A percentile compares a stretch with the other conserved stretches of the same genome.
Evolutionary conservation across 2,329 filamentous ascomycete genomes (phyloP).

Genomic region (Lasiodiplodia sp.): DNA sequence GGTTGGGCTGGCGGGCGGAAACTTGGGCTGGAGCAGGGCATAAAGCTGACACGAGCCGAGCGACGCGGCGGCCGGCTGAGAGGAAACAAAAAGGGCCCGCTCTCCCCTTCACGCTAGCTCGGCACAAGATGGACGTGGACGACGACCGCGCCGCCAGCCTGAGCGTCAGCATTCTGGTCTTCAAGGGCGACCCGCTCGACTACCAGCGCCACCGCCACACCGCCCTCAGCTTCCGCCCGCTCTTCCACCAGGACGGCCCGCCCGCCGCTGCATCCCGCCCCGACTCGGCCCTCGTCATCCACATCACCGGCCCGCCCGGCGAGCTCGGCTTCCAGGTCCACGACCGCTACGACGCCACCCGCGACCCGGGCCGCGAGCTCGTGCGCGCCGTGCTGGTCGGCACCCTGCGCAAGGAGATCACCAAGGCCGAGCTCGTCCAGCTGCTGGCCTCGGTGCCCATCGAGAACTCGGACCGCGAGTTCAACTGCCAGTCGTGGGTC

Average conservation of each 20-base stretch:
- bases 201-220: constrained; percentile 27
- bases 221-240: constrained; percentile 25
- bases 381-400: constrained; percentile 22
- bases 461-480: constrained; percentile 21
- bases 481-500: constrained; percentile 28
- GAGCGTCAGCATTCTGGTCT: constrained; percentile 21
- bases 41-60: constrained; percentile 4
- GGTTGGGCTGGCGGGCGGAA: constrained; percentile 18
- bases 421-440: constrained; percentile 21
- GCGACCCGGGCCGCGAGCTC: not conserved
- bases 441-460: constrained; percentile 12
- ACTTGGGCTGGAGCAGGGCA: constrained; percentile 6
- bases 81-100: not conserved
- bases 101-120: not conserved
- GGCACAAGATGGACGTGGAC: constrained; percentile 3
- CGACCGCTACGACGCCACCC: constrained; percentile 23
- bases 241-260: not conserved
- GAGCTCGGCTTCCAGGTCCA: constrained; percentile 17
- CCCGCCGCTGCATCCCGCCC: not conserved
- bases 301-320: constrained; percentile 12
- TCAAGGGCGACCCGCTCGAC: constrained; percentile 27
- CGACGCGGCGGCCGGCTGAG: not conserved
- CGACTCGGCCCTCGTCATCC: constrained; percentile 10
- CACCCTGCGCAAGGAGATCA: constrained; percentile 18
- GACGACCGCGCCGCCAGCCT: constrained; percentile 1